These are phyloP conservation scores for Magnaporthales sp. DNA, from an alignment of 2,329 filamentous ascomycete genomes.

Conservation along the genomic window DNA sequence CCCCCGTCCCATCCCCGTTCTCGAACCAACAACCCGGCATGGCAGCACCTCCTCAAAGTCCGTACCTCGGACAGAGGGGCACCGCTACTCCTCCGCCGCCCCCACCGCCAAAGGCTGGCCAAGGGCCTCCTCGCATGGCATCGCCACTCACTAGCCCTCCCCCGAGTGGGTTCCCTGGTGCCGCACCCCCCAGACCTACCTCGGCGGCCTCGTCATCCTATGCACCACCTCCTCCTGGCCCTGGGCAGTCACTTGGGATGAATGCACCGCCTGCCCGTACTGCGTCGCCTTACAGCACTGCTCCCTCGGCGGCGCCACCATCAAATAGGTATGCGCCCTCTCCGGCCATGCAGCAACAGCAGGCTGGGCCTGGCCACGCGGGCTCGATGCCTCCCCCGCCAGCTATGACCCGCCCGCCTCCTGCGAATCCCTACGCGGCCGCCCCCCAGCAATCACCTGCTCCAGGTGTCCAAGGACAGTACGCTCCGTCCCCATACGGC, in stretches of 20 bases:
- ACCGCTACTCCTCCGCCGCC: slow-evolving; percentile 68
- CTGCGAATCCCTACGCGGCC: slow-evolving; percentile 36
- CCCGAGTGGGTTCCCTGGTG: slow-evolving; percentile 23
- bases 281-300: slow-evolving; percentile 78
- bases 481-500: slow-evolving; percentile 48
- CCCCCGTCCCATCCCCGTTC: slow-evolving; percentile 69
- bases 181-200: slow-evolving; percentile 37
- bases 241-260: slow-evolving; percentile 21
- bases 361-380: slow-evolving; percentile 33
- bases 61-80: slow-evolving; percentile 49
- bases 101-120: slow-evolving; percentile 69
- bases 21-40: slow-evolving; percentile 50
- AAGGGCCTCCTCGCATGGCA: slow-evolving; percentile 58
- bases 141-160: slow-evolving; percentile 59
- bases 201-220: slow-evolving; percentile 56
- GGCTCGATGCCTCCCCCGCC: slow-evolving; percentile 31
- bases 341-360: slow-evolving; percentile 41
- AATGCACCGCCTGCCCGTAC: slow-evolving; percentile 61
- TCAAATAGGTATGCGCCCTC: slow-evolving; percentile 68
- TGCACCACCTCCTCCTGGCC: slow-evolving; percentile 44
- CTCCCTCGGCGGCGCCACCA: slow-evolving; percentile 60
- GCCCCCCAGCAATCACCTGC: slow-evolving; percentile 20
- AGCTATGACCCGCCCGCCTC: slow-evolving; percentile 34
- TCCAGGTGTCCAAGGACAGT: slow-evolving; percentile 31
- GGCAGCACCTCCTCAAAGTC: slow-evolving; percentile 48